A percentile compares a stretch with the other conserved stretches of the same genome.
phyloP scores from a whole-genome alignment of 768 basidiomycete genomes.

The Suillus lakei region DNA sequence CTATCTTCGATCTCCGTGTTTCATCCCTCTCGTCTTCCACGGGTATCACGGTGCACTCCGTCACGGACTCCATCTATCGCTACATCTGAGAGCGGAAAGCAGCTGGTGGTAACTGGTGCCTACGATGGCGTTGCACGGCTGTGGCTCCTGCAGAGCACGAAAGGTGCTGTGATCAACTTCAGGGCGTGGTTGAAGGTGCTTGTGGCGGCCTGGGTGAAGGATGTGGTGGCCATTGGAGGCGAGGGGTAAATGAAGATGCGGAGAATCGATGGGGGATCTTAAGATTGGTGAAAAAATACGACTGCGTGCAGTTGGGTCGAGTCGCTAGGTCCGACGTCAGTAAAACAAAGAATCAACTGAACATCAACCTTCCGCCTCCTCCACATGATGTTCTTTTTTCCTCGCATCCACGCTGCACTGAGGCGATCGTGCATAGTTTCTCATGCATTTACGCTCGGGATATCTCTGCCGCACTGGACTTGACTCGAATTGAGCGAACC shows the following conservation, averaged over 20 bases:
- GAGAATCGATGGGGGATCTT: slow-evolving; percentile 47
- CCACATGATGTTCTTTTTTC: too few relatives aligned
- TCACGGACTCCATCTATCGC: slow-evolving; percentile 68
- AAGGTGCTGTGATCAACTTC: slow-evolving; percentile 69
- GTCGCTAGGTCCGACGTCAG: not conserved
- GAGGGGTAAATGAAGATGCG: slow-evolving; percentile 71
- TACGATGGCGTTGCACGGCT: slow-evolving; percentile 80
- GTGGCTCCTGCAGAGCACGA: slow-evolving; percentile 78
- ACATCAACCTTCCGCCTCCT: too few relatives aligned
- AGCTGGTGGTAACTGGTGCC: slow-evolving; percentile 72
- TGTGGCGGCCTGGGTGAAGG: slow-evolving; percentile 59
- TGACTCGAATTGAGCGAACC: too few relatives aligned
- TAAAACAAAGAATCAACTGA: too few relatives aligned
- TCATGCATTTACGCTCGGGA: too few relatives aligned
- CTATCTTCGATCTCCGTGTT: slow-evolving; percentile 69
- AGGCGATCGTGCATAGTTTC: too few relatives aligned
- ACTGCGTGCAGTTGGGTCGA: not conserved
- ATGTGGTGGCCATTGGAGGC: slow-evolving; percentile 61
- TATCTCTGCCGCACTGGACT: too few relatives aligned
- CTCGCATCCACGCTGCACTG: too few relatives aligned
- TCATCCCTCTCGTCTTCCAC: slow-evolving; percentile 39
- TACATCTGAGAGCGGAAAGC: slow-evolving; percentile 24
- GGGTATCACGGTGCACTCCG: slow-evolving; percentile 58
- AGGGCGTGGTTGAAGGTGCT: slow-evolving; percentile 65
- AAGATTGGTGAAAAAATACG: slow-evolving; percentile 9